Evolutionary conservation across 768 basidiomycete species (phyloP).

Genomic region (Russula lepida): DNA sequence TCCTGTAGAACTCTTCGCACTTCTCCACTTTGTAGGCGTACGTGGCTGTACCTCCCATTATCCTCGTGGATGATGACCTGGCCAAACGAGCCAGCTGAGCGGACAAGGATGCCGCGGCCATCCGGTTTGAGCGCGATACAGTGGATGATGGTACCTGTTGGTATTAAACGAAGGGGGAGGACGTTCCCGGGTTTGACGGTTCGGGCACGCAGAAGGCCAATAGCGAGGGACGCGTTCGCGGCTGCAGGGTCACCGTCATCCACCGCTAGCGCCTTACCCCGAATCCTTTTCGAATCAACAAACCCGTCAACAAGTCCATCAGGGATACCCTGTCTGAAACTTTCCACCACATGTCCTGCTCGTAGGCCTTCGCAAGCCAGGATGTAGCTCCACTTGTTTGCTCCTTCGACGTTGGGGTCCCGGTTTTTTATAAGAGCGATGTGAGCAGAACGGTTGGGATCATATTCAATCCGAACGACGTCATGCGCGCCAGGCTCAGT

Average conservation of each 20-base stretch:
- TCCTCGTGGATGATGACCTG: conserved; percentile 75
- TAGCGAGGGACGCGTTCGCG: conserved; percentile 57
- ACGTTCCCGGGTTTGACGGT: conserved; percentile 90
- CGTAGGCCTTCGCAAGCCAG: conserved; percentile 84
- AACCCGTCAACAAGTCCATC: conserved; percentile 54
- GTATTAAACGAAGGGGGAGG: conserved; percentile 83
- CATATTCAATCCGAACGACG: conserved; percentile 93
- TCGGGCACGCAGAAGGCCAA: conserved; percentile 75
- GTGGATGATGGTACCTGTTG: conserved; percentile 87
- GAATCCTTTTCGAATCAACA: conserved; percentile 24
- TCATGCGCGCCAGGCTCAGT: conserved; percentile 74
- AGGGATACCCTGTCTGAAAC: conserved; percentile 78
- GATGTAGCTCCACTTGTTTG: conserved; percentile 77
- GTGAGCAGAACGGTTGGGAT: conserved; percentile 89
- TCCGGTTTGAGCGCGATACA: conserved; percentile 67
- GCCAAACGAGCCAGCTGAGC: conserved; percentile 82
- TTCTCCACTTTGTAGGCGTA: conserved; percentile 88
- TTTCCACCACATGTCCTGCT: conserved; percentile 82
- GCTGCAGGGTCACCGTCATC: conserved; percentile 23
- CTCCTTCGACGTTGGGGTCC: conserved; percentile 43
- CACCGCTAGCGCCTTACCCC: conserved; percentile 22
- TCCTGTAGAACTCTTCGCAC: conserved; percentile 74
- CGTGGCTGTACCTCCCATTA: conserved; percentile 62
- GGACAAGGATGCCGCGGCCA: conserved; percentile 75
- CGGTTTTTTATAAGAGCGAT: conserved; percentile 80